Evolutionary conservation across 345 rosid species (phyloP).

Genomic region (Firmiana major): DNA sequence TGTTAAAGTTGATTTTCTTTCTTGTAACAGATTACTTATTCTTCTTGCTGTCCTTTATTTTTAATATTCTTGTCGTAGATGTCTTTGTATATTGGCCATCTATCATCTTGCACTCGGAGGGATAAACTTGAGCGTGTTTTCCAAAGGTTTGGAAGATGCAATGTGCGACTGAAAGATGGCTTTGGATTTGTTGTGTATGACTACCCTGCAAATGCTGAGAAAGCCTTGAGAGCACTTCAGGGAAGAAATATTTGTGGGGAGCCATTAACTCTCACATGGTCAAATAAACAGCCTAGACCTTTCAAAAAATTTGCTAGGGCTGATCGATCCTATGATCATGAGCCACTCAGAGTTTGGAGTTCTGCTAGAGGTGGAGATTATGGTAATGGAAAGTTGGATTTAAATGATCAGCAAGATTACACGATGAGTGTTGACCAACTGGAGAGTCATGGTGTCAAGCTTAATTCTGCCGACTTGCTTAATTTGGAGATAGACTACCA

Average conservation of each 20-base stretch:
- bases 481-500: slow-evolving; percentile 13
- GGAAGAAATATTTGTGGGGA: slow-evolving; percentile 39
- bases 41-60: neutral
- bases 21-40: neutral
- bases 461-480: slow-evolving; percentile 21
- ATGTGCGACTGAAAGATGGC: slow-evolving; percentile 39
- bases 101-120: slow-evolving; percentile 29
- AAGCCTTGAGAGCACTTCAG: slow-evolving; percentile 41
- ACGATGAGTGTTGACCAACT: slow-evolving; percentile 14
- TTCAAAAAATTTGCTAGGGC: slow-evolving; percentile 20
- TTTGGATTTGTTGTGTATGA: slow-evolving; percentile 54
- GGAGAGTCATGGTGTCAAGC: slow-evolving; percentile 14
- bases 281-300: slow-evolving; percentile 48
- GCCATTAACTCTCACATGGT: slow-evolving; percentile 44
- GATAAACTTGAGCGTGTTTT: slow-evolving; percentile 43
- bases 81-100: slow-evolving; percentile 46
- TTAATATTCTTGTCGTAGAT: slow-evolving; percentile 25
- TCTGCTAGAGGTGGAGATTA: slow-evolving; percentile 15
- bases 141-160: slow-evolving; percentile 40
- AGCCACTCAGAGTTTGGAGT: slow-evolving; percentile 13
- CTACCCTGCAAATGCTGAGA: slow-evolving; percentile 42
- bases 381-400: slow-evolving; percentile 15
- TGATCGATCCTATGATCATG: slow-evolving; percentile 16
- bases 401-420: slow-evolving; percentile 18
- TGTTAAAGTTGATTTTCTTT: slow-evolving; percentile 4